Conservation (phyloP, 2,329 filamentous ascomycete species). For the Biscogniauxia sp. region DNA sequence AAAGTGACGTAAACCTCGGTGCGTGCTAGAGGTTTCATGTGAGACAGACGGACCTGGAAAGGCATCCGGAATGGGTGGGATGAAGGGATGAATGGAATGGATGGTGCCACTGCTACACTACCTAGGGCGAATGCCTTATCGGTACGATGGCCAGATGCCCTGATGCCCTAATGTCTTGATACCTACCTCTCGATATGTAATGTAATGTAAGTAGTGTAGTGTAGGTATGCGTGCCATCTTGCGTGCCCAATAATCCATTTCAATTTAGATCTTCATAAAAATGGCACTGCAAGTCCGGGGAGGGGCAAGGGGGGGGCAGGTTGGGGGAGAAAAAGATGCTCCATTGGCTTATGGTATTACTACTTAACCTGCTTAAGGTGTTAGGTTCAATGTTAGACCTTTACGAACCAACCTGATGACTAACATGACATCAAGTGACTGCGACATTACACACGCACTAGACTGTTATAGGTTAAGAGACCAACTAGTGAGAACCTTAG, state of each 20-base stretch:
- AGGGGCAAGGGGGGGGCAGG: too few species aligned
- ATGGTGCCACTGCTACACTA: background rate
- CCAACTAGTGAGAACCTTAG: background rate
- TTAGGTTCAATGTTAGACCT: background rate
- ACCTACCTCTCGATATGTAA: too few species aligned
- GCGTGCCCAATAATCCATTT: background rate
- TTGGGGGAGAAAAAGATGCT: too few species aligned
- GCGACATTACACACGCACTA: background rate
- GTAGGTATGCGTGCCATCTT: background rate
- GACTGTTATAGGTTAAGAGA: background rate
- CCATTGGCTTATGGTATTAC: background rate
- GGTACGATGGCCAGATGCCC: background rate
- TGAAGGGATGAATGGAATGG: background rate
- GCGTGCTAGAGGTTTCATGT: background rate
- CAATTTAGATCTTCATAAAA: background rate
- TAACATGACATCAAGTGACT: background rate
- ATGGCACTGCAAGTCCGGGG: background rate
- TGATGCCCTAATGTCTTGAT: too few species aligned
- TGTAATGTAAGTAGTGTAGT: too few species aligned
- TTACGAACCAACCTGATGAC: background rate
- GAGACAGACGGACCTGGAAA: background rate
- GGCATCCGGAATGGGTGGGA: background rate
- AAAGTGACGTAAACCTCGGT: background rate
- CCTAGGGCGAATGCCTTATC: background rate
- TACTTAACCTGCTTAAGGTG: too few species aligned